Evolutionary conservation across 2,329 filamentous ascomycete species (phyloP), one percentile per base, ranked within the genome.

Genomic region (Diaporthe sp.): DNA sequence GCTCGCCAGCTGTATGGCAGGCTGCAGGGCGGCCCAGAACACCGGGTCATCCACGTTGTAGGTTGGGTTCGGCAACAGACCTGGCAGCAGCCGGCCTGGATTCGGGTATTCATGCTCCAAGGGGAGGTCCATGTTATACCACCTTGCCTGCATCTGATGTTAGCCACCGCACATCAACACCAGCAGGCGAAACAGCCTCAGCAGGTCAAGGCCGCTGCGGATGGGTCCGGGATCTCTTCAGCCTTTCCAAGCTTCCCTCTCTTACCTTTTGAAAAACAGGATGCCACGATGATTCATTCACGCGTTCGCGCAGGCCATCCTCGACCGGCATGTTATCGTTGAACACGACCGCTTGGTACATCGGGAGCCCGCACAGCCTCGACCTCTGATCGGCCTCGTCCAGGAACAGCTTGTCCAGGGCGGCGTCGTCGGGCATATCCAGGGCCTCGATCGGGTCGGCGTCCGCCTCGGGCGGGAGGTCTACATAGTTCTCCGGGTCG

Each of bases 171-270:
- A 49, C 19, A 49, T 22, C 19, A 7, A 49, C 7, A 49, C 1
- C 44, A 49, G 19, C 0, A 49, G 0, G 19, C 0, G 17, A 49
- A 22, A 10, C 3, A 22, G 8, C 44, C 0, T 22, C 2, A 0
- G 8, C 2, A 0, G 8, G 1, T 49, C 7, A 10, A 10, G 19
- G 17, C 44, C 19, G 8, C 19, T 49, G 44, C 44, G 42, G 17
- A 19, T 8, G 17, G 15, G 44, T 9, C 19, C 42, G 7, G 17
- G 1, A 44, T 19, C 5, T 1, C 42, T 44, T 1, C 37, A 12
- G 37, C 3, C 3, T 17, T 8, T 22, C 19, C 19, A 4, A 8
- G 19, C 19, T 49, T 10, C 17, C 19, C 19, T 49, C 44, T 49
- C 44, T 49, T 22, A 49, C 44, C 44, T 22, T 49, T 22, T 19